Base-by-base conservation (phyloP, 2,329 filamentous ascomycete species). In the Cyphellophora attinorum region DNA sequence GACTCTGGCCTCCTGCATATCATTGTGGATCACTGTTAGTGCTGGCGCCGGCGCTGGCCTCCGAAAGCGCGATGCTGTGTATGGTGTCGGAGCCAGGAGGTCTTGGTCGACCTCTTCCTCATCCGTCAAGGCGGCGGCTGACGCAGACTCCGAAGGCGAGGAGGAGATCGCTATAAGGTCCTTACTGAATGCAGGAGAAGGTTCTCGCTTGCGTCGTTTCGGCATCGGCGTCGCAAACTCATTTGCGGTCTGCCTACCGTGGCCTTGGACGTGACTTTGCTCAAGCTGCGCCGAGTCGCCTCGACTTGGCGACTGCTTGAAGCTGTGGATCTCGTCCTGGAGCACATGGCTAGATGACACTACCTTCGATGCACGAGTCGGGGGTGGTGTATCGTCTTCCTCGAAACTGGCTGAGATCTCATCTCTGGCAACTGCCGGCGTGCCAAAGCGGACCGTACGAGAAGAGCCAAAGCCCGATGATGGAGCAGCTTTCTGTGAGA, bases 391-490 rank as follows among this genome's bases (percentile, higher is more conserved):
- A 4, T 8, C 14, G 5, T 40, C 39, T 15, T 46, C 41, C 5
- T 44, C 44, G 30, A 42, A 41, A 19, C 28, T 42, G 8, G 37
- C 35, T 14, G 44, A 37, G 6, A 46, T 46, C 4, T 46, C 44
- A 37, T 46, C 44, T 31, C 27, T 29, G n/a, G 23, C 11, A 21
- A 12, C 32, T n/a, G 14, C 27, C 16, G 27, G 18, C 11, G 29
- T 29, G 15, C 10, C 27, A 11, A 29, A 29, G 11, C 27, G 27
- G 10, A 29, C 10, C 6, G 27, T 11, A 12, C 27, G 4, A 29
- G 27, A 15, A 29, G 11, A n/a, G n/a, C n/a, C n/a, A n/a, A n/a
- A n/a, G n/a, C n/a, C n/a, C n/a, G n/a, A n/a, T n/a, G n/a, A n/a
- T n/a, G n/a, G n/a, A n/a, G n/a, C n/a, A n/a, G n/a, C n/a, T n/a